A percentile compares a stretch with the other conserved stretches of the same genome.
Conservation (phyloP, 2,329 filamentous ascomycete genomes). For the Ambrosiella beaveri region DNA sequence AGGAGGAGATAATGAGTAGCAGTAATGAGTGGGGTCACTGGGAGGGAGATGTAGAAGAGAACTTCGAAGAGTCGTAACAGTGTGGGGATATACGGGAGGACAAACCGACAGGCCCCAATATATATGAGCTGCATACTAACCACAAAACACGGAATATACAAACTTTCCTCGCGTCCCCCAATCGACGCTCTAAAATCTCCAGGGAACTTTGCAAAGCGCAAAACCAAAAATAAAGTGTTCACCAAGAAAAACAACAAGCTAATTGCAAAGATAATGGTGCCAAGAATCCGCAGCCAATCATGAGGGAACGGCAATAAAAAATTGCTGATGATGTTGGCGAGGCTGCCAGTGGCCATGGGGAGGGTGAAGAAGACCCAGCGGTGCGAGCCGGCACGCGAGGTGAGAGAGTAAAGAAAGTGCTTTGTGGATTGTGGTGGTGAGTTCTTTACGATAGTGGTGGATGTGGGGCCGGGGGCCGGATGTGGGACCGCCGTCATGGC, state of each 20-base stretch:
- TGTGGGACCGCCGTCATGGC: too few species aligned
- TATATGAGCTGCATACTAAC: slow-evolving; percentile 56
- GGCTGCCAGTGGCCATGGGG: background rate
- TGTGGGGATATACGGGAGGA: slow-evolving; percentile 46
- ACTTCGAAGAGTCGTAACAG: slow-evolving; percentile 41
- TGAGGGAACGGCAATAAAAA: background rate
- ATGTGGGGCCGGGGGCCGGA: too few species aligned
- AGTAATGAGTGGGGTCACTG: slow-evolving; percentile 48
- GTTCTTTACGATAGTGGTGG: too few species aligned
- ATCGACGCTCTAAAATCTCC: slow-evolving; percentile 38
- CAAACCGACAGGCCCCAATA: slow-evolving; percentile 66
- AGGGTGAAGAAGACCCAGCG: background rate
- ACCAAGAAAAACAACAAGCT: slow-evolving; percentile 45
- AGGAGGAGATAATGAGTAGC: slow-evolving; percentile 58
- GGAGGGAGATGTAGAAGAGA: slow-evolving; percentile 59
- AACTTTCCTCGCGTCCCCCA: slow-evolving; percentile 56
- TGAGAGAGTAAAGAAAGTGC: too few species aligned
- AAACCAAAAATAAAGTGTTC: slow-evolving; percentile 45
- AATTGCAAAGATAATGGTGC: slow-evolving; percentile 42
- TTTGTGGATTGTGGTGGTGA: too few species aligned
- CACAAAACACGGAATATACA: slow-evolving; percentile 56
- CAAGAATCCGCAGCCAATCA: slow-evolving; percentile 31
- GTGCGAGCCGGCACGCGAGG: background rate
- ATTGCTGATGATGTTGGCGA: background rate
- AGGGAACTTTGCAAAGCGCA: slow-evolving; percentile 36